Conservation (phyloP, 257 asterid species). For the Plantago elongata region DNA sequence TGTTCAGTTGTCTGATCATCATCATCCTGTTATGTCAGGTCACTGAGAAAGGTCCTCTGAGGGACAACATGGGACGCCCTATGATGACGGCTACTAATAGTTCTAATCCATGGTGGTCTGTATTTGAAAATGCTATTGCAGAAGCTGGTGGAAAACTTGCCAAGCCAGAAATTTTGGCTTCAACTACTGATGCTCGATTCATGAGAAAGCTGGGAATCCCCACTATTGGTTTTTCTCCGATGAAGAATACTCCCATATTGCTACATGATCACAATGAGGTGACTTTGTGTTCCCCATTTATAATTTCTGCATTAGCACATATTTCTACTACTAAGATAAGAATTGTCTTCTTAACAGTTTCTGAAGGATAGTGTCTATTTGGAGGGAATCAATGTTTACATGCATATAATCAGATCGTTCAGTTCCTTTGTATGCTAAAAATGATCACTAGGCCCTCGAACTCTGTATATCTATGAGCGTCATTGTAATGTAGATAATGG, state of each 20-base stretch:
- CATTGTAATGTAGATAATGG: too few species aligned
- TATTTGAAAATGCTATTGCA: constrained; percentile 62
- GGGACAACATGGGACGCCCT: constrained; percentile 64
- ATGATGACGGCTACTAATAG: constrained; percentile 66
- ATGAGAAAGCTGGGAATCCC: constrained; percentile 78
- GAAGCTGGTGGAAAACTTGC: constrained; percentile 86
- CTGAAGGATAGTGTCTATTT: constrained; percentile 65
- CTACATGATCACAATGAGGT: constrained; percentile 98
- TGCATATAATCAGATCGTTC: constrained; percentile 66
- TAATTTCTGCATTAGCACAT: background rate
- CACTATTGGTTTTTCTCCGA: constrained; percentile 85
- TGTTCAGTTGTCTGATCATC: constrained; percentile 2
- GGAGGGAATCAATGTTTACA: constrained; percentile 74
- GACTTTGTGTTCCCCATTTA: constrained; percentile 11
- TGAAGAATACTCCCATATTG: constrained; percentile 86
- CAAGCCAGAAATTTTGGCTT: constrained; percentile 76
- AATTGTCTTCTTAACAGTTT: constrained; percentile 38
- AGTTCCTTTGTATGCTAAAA: constrained; percentile 38
- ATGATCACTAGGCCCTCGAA: constrained; percentile 5
- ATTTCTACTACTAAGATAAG: constrained; percentile 3
- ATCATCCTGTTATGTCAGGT: constrained; percentile 35
- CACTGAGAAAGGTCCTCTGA: constrained; percentile 57
- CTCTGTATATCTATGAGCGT: background rate
- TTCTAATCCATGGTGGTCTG: constrained; percentile 89
- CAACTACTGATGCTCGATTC: constrained; percentile 89